phyloP scores from a whole-genome alignment of 2,329 filamentous ascomycete species.

The Fusarium succisae region DNA sequence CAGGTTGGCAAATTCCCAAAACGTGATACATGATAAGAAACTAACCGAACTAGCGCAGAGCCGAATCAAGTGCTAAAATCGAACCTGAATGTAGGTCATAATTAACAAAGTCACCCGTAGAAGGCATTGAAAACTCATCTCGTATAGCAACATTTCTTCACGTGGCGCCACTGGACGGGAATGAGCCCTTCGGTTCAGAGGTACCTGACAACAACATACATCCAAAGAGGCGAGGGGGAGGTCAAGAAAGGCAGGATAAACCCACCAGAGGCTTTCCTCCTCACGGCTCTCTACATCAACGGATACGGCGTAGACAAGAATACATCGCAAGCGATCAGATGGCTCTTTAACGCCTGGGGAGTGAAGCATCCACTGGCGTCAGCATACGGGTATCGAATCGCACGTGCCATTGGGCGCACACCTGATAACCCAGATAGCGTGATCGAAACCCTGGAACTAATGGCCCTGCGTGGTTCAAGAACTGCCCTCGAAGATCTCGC shows the following conservation, averaged over 20 bases:
- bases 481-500: not conserved
- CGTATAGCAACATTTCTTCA: not conserved
- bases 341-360: not conserved
- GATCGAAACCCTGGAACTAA: not conserved
- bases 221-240: not conserved
- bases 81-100: not conserved
- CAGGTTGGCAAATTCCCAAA: not conserved
- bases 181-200: not conserved
- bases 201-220: not conserved
- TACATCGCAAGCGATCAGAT: not conserved
- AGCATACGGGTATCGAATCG: not conserved
- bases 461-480: not conserved
- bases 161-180: not conserved
- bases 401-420: not conserved
- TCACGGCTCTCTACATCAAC: not conserved
- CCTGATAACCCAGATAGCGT: not conserved
- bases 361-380: not conserved
- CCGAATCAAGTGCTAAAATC: not conserved
- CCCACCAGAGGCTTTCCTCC: not conserved
- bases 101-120: not conserved
- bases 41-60: not conserved
- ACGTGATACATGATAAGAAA: not conserved
- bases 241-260: not conserved
- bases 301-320: not conserved
- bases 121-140: not conserved